Conservation (phyloP, 1,139 yeast genomes). For the Pichia sp. region DNA sequence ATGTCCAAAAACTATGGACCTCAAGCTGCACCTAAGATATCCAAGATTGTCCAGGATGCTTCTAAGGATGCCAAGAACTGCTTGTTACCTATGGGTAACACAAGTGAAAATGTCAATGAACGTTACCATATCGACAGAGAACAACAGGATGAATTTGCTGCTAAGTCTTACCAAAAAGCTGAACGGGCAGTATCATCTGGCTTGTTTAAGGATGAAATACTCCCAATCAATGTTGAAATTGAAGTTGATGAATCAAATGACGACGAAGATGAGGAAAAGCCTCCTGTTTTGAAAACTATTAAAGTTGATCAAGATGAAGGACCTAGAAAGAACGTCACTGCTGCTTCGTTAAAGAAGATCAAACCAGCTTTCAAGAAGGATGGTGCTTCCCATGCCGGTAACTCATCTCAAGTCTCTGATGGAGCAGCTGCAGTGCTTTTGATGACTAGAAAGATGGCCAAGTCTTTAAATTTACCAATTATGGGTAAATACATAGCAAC, state of each 20-base stretch:
- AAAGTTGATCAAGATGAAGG: slow-evolving; percentile 82
- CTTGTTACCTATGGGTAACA: slow-evolving; percentile 88
- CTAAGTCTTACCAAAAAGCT: slow-evolving; percentile 83
- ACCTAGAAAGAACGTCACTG: slow-evolving; percentile 84
- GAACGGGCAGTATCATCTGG: slow-evolving; percentile 70
- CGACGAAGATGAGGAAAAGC: slow-evolving; percentile 29
- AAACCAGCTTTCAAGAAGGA: slow-evolving; percentile 84
- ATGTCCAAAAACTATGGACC: slow-evolving; percentile 88
- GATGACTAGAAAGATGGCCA: slow-evolving; percentile 87
- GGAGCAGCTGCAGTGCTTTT: slow-evolving; percentile 92
- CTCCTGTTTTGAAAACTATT: slow-evolving; percentile 41
- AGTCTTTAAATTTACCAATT: slow-evolving; percentile 61
- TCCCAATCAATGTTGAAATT: slow-evolving; percentile 61
- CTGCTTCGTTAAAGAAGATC: slow-evolving; percentile 67
- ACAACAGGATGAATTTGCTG: slow-evolving; percentile 85
- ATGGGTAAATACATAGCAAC: slow-evolving; percentile 78
- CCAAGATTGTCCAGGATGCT: slow-evolving; percentile 42
- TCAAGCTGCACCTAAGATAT: slow-evolving; percentile 61
- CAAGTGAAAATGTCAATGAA: slow-evolving; percentile 74
- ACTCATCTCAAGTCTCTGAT: slow-evolving; percentile 92
- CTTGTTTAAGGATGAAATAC: slow-evolving; percentile 77
- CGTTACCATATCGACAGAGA: slow-evolving; percentile 63
- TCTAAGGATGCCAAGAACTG: slow-evolving; percentile 58
- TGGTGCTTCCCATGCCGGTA: slow-evolving; percentile 93
- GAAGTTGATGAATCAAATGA: slow-evolving; percentile 45